Base-by-base conservation (phyloP, 805 yeast genomes). In the Yarrowia sp. region DNA sequence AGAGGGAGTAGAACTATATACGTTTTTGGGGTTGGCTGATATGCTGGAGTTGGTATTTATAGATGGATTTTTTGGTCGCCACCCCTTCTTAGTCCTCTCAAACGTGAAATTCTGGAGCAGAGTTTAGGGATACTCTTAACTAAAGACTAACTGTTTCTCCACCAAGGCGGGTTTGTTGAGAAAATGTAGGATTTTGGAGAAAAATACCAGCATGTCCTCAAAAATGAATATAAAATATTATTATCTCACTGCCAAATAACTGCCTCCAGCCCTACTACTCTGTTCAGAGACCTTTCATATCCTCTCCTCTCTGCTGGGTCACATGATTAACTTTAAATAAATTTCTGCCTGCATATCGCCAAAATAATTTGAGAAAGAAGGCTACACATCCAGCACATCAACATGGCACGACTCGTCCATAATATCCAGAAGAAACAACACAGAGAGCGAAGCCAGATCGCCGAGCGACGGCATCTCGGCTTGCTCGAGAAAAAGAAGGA, bases 361-460 rank as follows among this genome's bases (percentile, higher is more conserved):
- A 39, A 62, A 50, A 41, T 62, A 18, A 48, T 62, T 53, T 18
- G 17, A 10, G 14, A 14, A 14, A 15, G 13, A 5, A 45, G n/a
- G 32, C 28, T n/a, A 48, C 35, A 38, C 41, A 43, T 28, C 32
- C n/a, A 17, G 32, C 35, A 43, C 51, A 33, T n/a, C 65, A 36
- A 14, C 35, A 65, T 65, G 66, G 66, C 65, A 15, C 43, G 48
- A 35, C 51, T 65, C 6, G 53, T 42, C 17, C 98, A 92, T 75
- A 89, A 91, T 73, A 87, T 93, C 10, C 98, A 93, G 76, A 95
- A 96, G 80, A 95, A 91, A 73, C 98, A 95, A 79, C 99, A 95
- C 73, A 81, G 92, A 66, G 99, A 95, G 79, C 85, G 99, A 72
- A 84, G 97, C 6, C 99, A 95, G 77, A 89, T 93, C 0, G 80